A percentile compares a stretch with the other conserved stretches of the same genome.
Conservation (phyloP, 2,329 filamentous ascomycete genomes). For the Colletotrichum incanum region DNA sequence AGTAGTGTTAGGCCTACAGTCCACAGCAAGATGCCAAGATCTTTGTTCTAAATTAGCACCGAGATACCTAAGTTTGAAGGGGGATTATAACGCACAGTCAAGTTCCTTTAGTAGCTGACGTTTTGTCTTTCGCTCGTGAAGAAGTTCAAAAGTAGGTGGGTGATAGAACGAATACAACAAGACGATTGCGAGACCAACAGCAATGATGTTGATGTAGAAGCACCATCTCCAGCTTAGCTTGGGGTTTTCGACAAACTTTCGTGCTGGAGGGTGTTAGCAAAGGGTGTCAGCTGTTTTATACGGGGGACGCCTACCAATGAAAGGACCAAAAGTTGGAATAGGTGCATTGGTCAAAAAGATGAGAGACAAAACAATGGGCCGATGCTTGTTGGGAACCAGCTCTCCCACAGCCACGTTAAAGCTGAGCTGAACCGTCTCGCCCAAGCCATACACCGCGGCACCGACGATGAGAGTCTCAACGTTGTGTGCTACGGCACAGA, state of each 20-base stretch:
- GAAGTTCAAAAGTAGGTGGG: slow-evolving; percentile 57
- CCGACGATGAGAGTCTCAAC: slow-evolving; percentile 55
- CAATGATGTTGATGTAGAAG: slow-evolving; percentile 59
- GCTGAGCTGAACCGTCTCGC: slow-evolving; percentile 55
- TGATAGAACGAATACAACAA: slow-evolving; percentile 58
- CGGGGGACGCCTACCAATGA: slow-evolving; percentile 49
- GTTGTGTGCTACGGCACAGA: slow-evolving; percentile 54
- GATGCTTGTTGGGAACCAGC: slow-evolving; percentile 61
- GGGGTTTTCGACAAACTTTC: slow-evolving; percentile 53
- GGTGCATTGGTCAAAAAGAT: slow-evolving; percentile 54
- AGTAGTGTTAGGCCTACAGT: slow-evolving; percentile 61
- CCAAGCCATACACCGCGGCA: slow-evolving; percentile 54
- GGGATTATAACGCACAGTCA: slow-evolving; percentile 51
- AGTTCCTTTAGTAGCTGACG: slow-evolving; percentile 53
- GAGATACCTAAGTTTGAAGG: fast-evolving
- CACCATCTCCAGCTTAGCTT: slow-evolving; percentile 58
- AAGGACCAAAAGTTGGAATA: slow-evolving; percentile 53
- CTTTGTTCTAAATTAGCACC: slow-evolving; percentile 11
- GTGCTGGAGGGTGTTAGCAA: slow-evolving; percentile 46
- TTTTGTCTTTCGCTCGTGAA: slow-evolving; percentile 57
- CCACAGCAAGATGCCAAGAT: slow-evolving; percentile 62
- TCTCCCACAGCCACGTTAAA: slow-evolving; percentile 58
- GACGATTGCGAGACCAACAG: slow-evolving; percentile 52
- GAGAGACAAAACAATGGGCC: slow-evolving; percentile 52
- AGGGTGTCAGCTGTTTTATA: fast-evolving